Base-by-base conservation (phyloP, 345 rosid genomes). In the Nasturtium officinale region DNA sequence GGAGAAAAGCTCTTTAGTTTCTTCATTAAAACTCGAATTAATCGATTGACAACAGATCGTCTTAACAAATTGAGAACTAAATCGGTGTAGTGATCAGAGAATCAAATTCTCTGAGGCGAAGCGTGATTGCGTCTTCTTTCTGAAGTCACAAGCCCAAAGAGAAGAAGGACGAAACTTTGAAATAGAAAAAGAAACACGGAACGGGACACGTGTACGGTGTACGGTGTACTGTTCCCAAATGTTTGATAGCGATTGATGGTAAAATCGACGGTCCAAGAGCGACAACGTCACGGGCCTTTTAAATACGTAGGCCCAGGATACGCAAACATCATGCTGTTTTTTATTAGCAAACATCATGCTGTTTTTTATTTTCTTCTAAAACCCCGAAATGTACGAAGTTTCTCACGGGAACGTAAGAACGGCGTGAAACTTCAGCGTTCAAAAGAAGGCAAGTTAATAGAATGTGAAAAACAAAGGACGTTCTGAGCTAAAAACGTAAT, bases 201-300 rank as follows among this genome's bases (percentile, higher is more conserved):
- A 15, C 17, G 5, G 5, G 79, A 61, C 79, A 76, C 79, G 79
- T 69, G 75, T n/a, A n/a, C n/a, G n/a, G n/a, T n/a, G n/a, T n/a
- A n/a, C n/a, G n/a, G n/a, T n/a, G n/a, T 76, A 26, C 35, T 35
- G 3, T 61, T 61, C 15, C 30, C 67, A 61, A 45, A 63, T 69
- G 42, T 9, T 1, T 62, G 70, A 76, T 45, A 55, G 56, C 40
- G 74, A 75, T 51, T 76, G 75, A 61, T 76, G n/a, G 45, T 48
- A 21, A 43, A 75, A 75, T 75, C 74, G 65, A 74, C 72, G 78
- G 78, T 61, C 65, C 43, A 68, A 15, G 18, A 68, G 29, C 58
- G 69, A 75, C 63, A 40, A 58, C 62, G 62, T 75, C 68, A 37
- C 53, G 35, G 13, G 67, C 1, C 46, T 50, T 29, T 58, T 67